Percentiles rank a stretch among this genome's conserved stretches.
These are phyloP conservation scores for Aeschynomene evenia DNA, from an alignment of 306 rosid species.

Conservation along the genomic window DNA sequence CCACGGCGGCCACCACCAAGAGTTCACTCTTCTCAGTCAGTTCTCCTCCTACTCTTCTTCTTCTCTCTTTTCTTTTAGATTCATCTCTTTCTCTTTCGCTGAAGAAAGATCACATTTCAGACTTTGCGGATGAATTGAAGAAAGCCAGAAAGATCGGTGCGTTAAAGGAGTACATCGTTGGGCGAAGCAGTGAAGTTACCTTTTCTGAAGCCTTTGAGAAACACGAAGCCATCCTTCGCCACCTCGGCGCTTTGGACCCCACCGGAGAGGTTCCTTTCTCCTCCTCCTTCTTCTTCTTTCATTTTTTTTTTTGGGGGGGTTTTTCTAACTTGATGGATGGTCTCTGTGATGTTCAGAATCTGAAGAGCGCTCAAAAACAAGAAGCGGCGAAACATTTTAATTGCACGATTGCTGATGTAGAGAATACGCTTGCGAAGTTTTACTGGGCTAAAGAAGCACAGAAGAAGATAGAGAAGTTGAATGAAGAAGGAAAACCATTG, in stretches of 20 bases:
- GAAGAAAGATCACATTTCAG: constrained; percentile 34
- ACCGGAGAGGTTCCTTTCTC: constrained; percentile 67
- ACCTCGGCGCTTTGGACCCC: constrained; percentile 62
- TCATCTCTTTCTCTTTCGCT: not conserved
- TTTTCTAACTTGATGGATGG: constrained; percentile 10
- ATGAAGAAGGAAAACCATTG: constrained; percentile 89
- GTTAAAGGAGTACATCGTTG: constrained; percentile 75
- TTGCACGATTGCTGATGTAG: constrained; percentile 77
- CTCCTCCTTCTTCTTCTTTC: too few species aligned
- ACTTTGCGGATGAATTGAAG: constrained; percentile 77
- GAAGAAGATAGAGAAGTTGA: constrained; percentile 64
- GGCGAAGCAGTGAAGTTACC: constrained; percentile 83
- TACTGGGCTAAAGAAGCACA: constrained; percentile 90
- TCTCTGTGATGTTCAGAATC: constrained; percentile 54
- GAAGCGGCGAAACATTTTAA: constrained; percentile 83
- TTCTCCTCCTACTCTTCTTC: not conserved
- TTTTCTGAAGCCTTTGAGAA: constrained; percentile 61
- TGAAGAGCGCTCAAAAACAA: constrained; percentile 52
- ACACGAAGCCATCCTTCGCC: constrained; percentile 73
- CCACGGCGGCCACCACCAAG: constrained; percentile 8
- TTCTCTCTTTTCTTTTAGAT: not conserved
- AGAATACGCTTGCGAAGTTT: constrained; percentile 83
- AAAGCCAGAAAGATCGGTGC: constrained; percentile 61
- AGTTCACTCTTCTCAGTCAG: constrained; percentile 65
- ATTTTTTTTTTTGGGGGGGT: too few species aligned